Conservation (phyloP, 1,284 basidiomycete species). For the Kwoniella shivajii region DNA sequence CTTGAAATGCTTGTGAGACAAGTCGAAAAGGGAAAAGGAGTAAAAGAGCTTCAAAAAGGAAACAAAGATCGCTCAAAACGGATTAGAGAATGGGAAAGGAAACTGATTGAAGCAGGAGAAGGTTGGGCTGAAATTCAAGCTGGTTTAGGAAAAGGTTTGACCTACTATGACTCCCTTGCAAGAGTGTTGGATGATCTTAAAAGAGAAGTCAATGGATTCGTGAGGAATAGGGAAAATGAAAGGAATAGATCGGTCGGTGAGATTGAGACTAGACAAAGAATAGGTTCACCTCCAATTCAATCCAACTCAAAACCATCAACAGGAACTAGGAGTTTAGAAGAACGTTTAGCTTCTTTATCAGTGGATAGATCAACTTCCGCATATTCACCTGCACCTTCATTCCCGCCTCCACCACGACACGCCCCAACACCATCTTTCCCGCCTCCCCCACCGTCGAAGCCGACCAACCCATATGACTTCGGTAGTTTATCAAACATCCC, state of each 20-base stretch:
- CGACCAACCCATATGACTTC: slow-evolving; percentile 47
- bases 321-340: slow-evolving; percentile 30
- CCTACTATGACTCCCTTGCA: slow-evolving; percentile 83
- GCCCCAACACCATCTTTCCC: slow-evolving; percentile 18
- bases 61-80: slow-evolving; percentile 66
- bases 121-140: slow-evolving; percentile 83
- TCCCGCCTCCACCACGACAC: slow-evolving; percentile 23
- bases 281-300: slow-evolving; percentile 32
- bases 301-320: slow-evolving; percentile 18
- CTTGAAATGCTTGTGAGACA: slow-evolving; percentile 71
- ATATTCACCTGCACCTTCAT: slow-evolving; percentile 25
- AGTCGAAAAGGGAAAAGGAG: slow-evolving; percentile 68
- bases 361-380: slow-evolving; percentile 30
- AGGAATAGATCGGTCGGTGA: slow-evolving; percentile 69
- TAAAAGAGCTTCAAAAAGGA: slow-evolving; percentile 75
- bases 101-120: slow-evolving; percentile 75
- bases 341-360: slow-evolving; percentile 38
- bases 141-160: slow-evolving; percentile 80
- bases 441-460: slow-evolving; percentile 30
- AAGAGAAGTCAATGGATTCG: slow-evolving; percentile 65
- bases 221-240: slow-evolving; percentile 68
- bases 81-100: slow-evolving; percentile 70
- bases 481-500: slow-evolving; percentile 31
- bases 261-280: slow-evolving; percentile 62
- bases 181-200: slow-evolving; percentile 66